phyloP scores from a whole-genome alignment of 257 asterid species.

The Petunia axillaris region DNA sequence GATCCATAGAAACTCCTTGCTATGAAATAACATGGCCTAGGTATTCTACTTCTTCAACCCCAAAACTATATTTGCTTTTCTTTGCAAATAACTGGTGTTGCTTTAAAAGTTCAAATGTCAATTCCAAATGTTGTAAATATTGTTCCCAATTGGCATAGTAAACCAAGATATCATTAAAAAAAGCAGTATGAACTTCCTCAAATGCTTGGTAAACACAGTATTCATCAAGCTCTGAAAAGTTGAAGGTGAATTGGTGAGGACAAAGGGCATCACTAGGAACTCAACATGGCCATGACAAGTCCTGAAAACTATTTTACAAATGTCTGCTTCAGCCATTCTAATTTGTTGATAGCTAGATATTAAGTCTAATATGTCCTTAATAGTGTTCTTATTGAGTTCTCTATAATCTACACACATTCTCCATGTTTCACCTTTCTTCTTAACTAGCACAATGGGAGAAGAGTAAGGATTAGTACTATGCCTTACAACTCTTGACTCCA shows the following conservation, averaged over 20 bases:
- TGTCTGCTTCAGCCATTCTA: neutral
- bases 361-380: neutral
- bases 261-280: neutral
- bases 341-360: neutral
- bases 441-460: neutral
- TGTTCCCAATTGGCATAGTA: too few species aligned
- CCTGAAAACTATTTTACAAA: neutral
- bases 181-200: too few species aligned
- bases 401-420: too few species aligned
- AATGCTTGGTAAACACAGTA: too few species aligned
- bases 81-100: too few species aligned
- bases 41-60: too few species aligned
- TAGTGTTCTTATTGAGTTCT: neutral
- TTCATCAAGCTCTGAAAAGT: neutral
- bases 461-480: neutral
- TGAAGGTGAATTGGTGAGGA: neutral
- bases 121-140: too few species aligned
- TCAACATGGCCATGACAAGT: neutral
- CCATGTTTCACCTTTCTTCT: neutral
- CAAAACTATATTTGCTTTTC: too few species aligned
- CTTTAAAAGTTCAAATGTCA: too few species aligned
- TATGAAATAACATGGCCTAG: too few species aligned
- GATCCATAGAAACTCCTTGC: too few species aligned
- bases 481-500: neutral
- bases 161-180: too few species aligned